These are phyloP conservation scores for Brassica carinata DNA, from an alignment of 345 rosid species.

Conservation along the genomic window DNA sequence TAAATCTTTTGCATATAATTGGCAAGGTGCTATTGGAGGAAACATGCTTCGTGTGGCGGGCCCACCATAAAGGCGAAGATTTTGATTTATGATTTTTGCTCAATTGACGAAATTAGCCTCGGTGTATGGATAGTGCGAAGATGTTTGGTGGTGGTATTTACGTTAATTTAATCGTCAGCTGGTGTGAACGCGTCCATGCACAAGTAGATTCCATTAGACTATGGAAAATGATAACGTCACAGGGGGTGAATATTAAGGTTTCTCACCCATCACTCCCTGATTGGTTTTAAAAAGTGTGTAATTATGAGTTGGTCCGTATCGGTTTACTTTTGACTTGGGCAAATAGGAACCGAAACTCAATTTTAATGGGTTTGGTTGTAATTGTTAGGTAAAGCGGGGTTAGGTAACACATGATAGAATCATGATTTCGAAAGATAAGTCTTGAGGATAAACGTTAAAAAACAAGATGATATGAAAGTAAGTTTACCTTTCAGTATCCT, in stretches of 20 bases:
- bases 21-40: slow-evolving; percentile 28
- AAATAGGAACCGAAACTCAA: too few relatives aligned
- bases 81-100: not conserved
- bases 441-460: too few relatives aligned
- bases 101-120: slow-evolving; percentile 21
- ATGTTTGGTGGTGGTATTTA: slow-evolving; percentile 3
- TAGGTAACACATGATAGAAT: too few relatives aligned
- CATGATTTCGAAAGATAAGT: too few relatives aligned
- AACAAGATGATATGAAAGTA: too few relatives aligned
- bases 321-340: too few relatives aligned
- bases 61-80: slow-evolving; percentile 34
- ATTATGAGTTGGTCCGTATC: too few relatives aligned
- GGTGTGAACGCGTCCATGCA: slow-evolving; percentile 50
- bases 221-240: slow-evolving; percentile 6
- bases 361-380: too few relatives aligned
- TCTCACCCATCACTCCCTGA: slow-evolving; percentile 10
- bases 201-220: slow-evolving; percentile 41
- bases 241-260: not conserved
- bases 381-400: too few relatives aligned
- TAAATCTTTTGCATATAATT: not conserved
- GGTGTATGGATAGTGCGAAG: not conserved
- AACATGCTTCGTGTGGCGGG: slow-evolving; percentile 38
- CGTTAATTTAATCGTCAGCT: slow-evolving; percentile 9
- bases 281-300: slow-evolving; percentile 11
- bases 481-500: too few relatives aligned